These are phyloP conservation scores for Suillus fuscotomentosus DNA, from an alignment of 768 basidiomycete genomes.

Conservation along the genomic window DNA sequence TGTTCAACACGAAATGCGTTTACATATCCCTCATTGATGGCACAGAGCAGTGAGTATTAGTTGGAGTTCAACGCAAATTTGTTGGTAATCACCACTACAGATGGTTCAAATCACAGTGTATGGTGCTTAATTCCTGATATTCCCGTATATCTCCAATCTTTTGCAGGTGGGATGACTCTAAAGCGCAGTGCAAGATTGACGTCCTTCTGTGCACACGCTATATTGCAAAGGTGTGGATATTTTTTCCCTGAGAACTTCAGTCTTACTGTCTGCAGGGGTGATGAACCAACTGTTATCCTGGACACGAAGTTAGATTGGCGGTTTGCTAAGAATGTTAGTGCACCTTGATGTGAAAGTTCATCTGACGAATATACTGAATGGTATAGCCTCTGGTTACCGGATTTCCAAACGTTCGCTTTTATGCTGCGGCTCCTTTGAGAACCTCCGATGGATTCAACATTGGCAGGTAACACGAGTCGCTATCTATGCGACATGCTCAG, in stretches of 20 bases:
- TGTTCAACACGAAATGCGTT: constrained; percentile 88
- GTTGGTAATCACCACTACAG: constrained; percentile 33
- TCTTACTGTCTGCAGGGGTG: constrained; percentile 47
- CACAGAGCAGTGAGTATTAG: constrained; percentile 69
- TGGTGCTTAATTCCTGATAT: constrained; percentile 20
- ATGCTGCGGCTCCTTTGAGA: constrained; percentile 86
- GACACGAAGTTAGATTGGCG: constrained; percentile 86
- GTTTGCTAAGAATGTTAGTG: constrained; percentile 75
- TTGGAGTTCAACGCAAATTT: constrained; percentile 4
- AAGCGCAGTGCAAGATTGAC: constrained; percentile 50
- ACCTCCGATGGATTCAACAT: constrained; percentile 91
- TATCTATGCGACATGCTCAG: neutral
- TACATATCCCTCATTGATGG: constrained; percentile 82
- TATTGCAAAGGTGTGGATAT: constrained; percentile 66
- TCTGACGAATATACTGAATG: constrained; percentile 1
- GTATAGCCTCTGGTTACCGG: constrained; percentile 69
- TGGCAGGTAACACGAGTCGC: constrained; percentile 57
- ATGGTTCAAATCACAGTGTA: constrained; percentile 91
- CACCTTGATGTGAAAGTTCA: constrained; percentile 5
- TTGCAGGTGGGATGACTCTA: constrained; percentile 44
- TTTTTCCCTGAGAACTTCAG: neutral
- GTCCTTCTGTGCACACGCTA: constrained; percentile 83
- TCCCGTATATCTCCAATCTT: constrained; percentile 2
- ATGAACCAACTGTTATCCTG: constrained; percentile 84
- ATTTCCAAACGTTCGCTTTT: constrained; percentile 74